Percentiles rank a stretch among this genome's conserved stretches.
Evolutionary conservation across 257 asterid genomes (phyloP).

Genomic region (Lantana camara): DNA sequence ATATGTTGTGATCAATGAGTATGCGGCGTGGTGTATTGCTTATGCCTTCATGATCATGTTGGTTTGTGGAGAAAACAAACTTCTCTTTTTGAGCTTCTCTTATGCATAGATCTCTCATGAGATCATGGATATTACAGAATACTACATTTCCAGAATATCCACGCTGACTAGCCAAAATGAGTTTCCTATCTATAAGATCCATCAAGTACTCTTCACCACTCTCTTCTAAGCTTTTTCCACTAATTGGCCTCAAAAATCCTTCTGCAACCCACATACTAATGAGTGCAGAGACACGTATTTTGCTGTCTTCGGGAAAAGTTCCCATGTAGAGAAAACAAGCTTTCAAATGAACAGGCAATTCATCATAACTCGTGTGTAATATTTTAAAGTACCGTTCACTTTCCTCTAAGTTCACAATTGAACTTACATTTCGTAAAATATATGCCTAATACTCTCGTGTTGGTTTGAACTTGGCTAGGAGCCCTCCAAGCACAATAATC

Average conservation of each 20-base stretch:
- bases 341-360: constrained; percentile 23
- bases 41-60: not conserved
- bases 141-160: not conserved
- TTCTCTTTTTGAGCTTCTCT: constrained; percentile 20
- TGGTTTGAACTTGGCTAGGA: not conserved
- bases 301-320: constrained; percentile 12
- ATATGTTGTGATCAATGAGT: not conserved
- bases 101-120: constrained; percentile 14
- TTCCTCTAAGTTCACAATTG: constrained; percentile 11
- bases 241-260: constrained; percentile 11
- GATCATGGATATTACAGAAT: constrained; percentile 21
- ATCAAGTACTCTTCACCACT: not conserved
- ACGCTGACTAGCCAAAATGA: not conserved
- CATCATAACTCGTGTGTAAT: constrained; percentile 15
- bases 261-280: constrained; percentile 26
- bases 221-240: constrained; percentile 10
- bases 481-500: constrained; percentile 24
- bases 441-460: constrained; percentile 7
- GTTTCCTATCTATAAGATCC: constrained; percentile 21
- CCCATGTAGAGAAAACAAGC: constrained; percentile 28
- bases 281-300: not conserved
- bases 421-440: constrained; percentile 1
- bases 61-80: not conserved
- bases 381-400: constrained; percentile 11
- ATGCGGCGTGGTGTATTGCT: constrained; percentile 7